Evolutionary conservation across 192 early-diverging fungal species (phyloP).

Genomic region (Funneliformis geosporum): DNA sequence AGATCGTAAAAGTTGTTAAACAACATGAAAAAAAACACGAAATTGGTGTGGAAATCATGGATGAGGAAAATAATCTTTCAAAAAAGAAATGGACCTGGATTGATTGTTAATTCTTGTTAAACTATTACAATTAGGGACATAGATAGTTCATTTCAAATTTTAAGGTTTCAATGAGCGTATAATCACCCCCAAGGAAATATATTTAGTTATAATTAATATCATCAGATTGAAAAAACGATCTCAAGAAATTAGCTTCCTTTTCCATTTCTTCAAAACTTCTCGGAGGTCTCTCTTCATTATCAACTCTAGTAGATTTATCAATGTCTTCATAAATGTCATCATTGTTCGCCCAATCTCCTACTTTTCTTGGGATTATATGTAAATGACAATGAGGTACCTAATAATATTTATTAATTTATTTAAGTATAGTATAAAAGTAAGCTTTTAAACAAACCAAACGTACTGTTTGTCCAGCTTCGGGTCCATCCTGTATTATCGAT

Average conservation of each 20-base stretch:
- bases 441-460: background rate
- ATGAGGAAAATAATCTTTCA: background rate
- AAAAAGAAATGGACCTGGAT: background rate
- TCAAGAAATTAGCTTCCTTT: slow-evolving; percentile 52
- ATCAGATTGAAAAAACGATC: slow-evolving; percentile 18
- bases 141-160: too few relatives aligned
- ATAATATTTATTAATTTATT: slow-evolving; percentile 39
- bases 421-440: background rate
- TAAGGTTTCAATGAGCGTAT: too few relatives aligned
- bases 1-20: background rate
- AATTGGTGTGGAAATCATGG: background rate
- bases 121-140: too few relatives aligned
- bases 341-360: slow-evolving; percentile 80
- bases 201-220: background rate
- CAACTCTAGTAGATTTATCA: slow-evolving; percentile 52
- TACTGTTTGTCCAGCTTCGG: slow-evolving; percentile 48
- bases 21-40: background rate
- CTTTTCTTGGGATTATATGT: slow-evolving; percentile 84
- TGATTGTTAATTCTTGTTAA: background rate
- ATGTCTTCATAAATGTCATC: slow-evolving; percentile 88
- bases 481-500: slow-evolving; percentile 61
- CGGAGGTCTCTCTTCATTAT: slow-evolving; percentile 71
- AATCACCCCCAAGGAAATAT: too few relatives aligned
- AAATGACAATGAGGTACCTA: slow-evolving; percentile 90
- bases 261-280: slow-evolving; percentile 82